phyloP scores from a whole-genome alignment of 768 basidiomycete genomes.

The Guyanaporus albipodus region DNA sequence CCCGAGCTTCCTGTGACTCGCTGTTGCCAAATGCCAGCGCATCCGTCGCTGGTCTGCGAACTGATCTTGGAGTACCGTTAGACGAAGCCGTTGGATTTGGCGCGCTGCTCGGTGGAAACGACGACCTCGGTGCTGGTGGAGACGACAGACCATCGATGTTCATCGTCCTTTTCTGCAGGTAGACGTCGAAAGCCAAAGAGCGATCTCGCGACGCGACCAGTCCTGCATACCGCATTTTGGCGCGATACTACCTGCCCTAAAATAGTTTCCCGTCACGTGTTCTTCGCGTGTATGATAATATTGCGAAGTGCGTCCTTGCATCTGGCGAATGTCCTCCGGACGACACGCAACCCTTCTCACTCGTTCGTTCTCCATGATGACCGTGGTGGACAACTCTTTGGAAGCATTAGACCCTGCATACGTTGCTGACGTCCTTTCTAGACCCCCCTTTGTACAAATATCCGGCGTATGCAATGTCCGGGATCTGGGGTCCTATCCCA shows the following conservation, averaged over 20 bases:
- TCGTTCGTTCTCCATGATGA: constrained; percentile 9
- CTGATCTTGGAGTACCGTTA: constrained; percentile 30
- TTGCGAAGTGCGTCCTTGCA: too few relatives aligned
- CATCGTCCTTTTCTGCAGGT: constrained; percentile 36
- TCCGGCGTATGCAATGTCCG: constrained; percentile 75
- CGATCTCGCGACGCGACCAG: constrained; percentile 25
- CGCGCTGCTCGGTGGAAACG: constrained; percentile 50
- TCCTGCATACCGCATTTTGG: constrained; percentile 21
- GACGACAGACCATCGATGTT: constrained; percentile 57
- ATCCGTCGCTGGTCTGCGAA: constrained; percentile 43
- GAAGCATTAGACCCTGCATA: constrained; percentile 64
- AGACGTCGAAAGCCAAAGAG: constrained; percentile 4
- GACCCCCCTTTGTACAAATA: constrained; percentile 65
- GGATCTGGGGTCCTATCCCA: constrained; percentile 64
- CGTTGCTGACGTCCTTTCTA: constrained; percentile 61
- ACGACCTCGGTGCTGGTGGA: constrained; percentile 49
- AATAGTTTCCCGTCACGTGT: constrained; percentile 16
- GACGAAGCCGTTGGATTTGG: constrained; percentile 37
- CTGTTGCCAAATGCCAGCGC: constrained; percentile 54
- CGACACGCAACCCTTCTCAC: too few relatives aligned
- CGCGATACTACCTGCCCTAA: constrained; percentile 47
- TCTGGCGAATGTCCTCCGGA: background rate
- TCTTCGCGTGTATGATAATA: constrained; percentile 6
- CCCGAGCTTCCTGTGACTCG: constrained; percentile 39
- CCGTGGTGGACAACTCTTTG: constrained; percentile 34